Evolutionary conservation across 768 basidiomycete species (phyloP).

Genomic region (Tricholoma furcatifolium): DNA sequence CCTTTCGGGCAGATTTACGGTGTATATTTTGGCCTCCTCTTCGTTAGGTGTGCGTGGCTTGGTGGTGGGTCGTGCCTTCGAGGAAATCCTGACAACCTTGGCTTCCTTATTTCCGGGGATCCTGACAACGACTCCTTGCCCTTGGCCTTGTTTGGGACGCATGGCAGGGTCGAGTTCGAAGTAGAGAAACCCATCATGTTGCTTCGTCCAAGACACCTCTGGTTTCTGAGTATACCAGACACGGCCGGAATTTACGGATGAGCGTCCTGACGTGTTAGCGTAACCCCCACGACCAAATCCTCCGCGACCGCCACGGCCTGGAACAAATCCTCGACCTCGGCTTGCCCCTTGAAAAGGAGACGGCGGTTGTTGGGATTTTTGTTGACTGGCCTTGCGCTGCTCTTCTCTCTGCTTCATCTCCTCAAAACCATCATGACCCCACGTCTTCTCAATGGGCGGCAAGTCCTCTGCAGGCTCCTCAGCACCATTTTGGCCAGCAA

Average conservation of each 20-base stretch:
- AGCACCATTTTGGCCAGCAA: constrained; percentile 20
- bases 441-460: constrained; percentile 65
- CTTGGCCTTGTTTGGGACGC: constrained; percentile 58
- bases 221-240: constrained; percentile 77
- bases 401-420: constrained; percentile 82
- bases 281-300: constrained; percentile 44
- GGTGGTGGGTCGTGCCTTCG: constrained; percentile 18
- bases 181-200: constrained; percentile 73
- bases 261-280: constrained; percentile 27
- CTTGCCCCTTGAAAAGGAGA: constrained; percentile 33
- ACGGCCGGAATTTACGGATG: constrained; percentile 39
- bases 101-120: constrained; percentile 50
- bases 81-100: constrained; percentile 41
- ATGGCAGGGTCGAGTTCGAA: constrained; percentile 47
- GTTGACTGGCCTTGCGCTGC: constrained; percentile 35
- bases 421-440: constrained; percentile 89
- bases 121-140: constrained; percentile 57
- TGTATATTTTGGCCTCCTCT: constrained; percentile 41
- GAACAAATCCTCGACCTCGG: constrained; percentile 43
- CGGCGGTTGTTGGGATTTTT: constrained; percentile 28
- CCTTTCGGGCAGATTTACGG: constrained; percentile 55
- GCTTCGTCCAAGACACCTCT: constrained; percentile 82
- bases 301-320: constrained; percentile 48
- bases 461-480: constrained; percentile 24
- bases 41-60: constrained; percentile 18